Base-by-base conservation (phyloP, 2,329 filamentous ascomycete genomes). In the Phialophora expanda region DNA sequence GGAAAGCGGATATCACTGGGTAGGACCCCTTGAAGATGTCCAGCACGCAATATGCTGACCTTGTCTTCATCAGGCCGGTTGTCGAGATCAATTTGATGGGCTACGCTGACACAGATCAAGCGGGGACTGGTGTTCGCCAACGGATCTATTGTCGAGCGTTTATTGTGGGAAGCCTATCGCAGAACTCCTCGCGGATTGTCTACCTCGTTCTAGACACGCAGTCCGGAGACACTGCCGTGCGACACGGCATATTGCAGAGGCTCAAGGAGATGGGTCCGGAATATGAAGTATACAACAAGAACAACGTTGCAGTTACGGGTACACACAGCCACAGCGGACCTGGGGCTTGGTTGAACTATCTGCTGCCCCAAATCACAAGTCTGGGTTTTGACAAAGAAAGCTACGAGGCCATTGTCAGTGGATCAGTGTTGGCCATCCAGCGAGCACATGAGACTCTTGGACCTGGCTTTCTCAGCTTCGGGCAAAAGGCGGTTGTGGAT, bases 241-340 rank as follows among this genome's bases (percentile, higher is more conserved):
- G 93, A 14, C 87, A 93, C 76, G 93, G 93, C n/a, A 92, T 97
- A 55, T 79, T 98, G 11, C 85, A 94, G 62, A 90, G 87, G 1
- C 82, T 98, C 8, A 81, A 83, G 46, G 82, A 80, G 0, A 80
- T 96, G 7, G 94, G 93, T 0, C 77, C 82, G 17, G 88, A 90
- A 2, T 97, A 93, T 76, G 82, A 85, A 1, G 79, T 89, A 30
- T 98, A 97, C 77, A 86, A 84, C 55, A 86, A 90, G 73, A 85
- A 90, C 72, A 98, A 97, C 74, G 80, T 97, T 41, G 94, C 94
- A 38, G 86, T 98, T 24, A 96, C 92, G 0, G 94, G 93, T 61
- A 98, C 94, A 0, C 94, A 98, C 77, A 95, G 91, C 28, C 94
- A 98, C 79, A 89, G 93, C 26, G 94, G 93, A 0, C 93, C 94